Percentiles rank a stretch among this genome's conserved stretches.
Evolutionary conservation across 2,329 filamentous ascomycete genomes (phyloP).

Genomic region (Pseudogymnoascus sp.): DNA sequence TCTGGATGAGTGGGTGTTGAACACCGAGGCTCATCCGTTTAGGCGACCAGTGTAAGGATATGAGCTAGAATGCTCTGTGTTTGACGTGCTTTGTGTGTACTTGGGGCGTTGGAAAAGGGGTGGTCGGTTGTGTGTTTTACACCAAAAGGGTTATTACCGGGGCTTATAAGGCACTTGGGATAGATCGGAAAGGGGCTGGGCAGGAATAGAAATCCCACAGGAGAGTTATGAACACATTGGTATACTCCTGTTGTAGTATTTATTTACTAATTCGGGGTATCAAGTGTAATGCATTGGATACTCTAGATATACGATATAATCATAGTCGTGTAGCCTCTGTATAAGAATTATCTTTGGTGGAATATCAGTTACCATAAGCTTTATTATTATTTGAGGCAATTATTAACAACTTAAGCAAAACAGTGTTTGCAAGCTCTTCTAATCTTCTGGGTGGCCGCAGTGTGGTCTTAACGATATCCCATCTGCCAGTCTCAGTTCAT

Average conservation of each 20-base stretch:
- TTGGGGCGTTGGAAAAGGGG: neutral
- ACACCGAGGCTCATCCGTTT: constrained; percentile 29
- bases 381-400: no score
- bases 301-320: neutral
- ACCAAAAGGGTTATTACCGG: neutral
- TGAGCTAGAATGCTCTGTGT: neutral
- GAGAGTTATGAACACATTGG: neutral
- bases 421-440: neutral
- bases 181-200: neutral
- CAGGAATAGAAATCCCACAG: neutral
- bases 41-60: constrained; percentile 12
- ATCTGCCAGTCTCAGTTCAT: neutral
- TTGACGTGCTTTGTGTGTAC: neutral
- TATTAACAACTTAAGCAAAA: neutral
- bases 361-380: no score
- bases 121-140: neutral
- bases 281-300: neutral
- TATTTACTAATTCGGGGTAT: neutral
- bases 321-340: neutral
- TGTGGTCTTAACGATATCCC: no score
- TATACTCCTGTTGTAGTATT: neutral
- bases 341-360: neutral
- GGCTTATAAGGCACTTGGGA: neutral
- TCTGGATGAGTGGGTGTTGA: constrained; percentile 55
- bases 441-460: neutral